A percentile compares a stretch with the other conserved stretches of the same genome.
Evolutionary conservation across 73 alveolate genomes (phyloP).

Genomic region (Paramecium sonneborni): DNA sequence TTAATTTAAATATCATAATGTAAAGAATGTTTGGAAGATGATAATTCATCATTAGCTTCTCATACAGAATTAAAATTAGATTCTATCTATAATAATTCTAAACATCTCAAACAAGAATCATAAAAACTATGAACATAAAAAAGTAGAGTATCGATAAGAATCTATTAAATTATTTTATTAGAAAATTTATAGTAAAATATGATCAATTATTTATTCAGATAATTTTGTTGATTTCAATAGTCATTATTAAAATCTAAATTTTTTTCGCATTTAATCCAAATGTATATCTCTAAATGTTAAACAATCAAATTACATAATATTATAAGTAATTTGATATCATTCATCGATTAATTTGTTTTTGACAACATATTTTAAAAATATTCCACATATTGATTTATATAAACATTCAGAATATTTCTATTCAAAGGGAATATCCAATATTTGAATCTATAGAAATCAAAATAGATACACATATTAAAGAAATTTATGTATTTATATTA

Average conservation of each 20-base stretch:
- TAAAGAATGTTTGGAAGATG: neutral
- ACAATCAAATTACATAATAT: too few species aligned
- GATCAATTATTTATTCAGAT: neutral
- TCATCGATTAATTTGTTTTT: too few species aligned
- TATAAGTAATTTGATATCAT: too few species aligned
- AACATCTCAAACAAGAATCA: neutral
- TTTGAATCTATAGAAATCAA: too few species aligned
- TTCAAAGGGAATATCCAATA: too few species aligned
- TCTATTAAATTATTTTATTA: slow-evolving; percentile 37
- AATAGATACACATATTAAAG: neutral
- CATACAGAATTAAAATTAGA: neutral
- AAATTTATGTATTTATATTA: neutral
- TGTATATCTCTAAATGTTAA: too few species aligned
- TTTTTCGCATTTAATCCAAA: too few species aligned
- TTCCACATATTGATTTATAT: too few species aligned
- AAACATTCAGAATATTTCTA: too few species aligned
- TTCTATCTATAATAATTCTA: neutral
- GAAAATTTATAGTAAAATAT: slow-evolving; percentile 14
- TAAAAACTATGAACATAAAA: neutral
- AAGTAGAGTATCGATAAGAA: slow-evolving; percentile 11
- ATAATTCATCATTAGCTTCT: slow-evolving; percentile 13
- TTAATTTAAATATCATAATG: neutral
- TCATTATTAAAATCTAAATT: too few species aligned
- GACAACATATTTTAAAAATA: too few species aligned
- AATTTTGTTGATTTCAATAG: too few species aligned